Evolutionary conservation across 2,329 filamentous ascomycete species (phyloP).

Genomic region (Ophiocordyceps camponoti-leonardi): DNA sequence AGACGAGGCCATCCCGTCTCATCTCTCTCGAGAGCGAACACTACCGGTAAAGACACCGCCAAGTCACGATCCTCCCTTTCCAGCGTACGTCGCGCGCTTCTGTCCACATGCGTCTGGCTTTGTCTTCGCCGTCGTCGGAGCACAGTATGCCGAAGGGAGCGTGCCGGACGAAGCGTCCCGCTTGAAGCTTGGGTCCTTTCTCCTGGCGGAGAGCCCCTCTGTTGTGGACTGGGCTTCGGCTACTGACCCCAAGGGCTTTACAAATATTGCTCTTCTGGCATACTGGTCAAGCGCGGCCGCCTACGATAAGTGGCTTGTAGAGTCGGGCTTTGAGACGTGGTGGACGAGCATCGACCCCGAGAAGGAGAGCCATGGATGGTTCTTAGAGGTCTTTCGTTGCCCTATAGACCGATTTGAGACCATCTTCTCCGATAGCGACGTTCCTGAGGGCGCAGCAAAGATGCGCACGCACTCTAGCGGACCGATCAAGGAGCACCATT

Average conservation of each 20-base stretch:
- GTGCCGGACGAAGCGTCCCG: not conserved
- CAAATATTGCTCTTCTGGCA: not conserved
- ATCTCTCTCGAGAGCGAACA: not conserved
- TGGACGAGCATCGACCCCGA: conserved; percentile 1
- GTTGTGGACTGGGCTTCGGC: not conserved
- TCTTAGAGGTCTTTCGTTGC: conserved; percentile 23
- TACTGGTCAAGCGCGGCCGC: not conserved
- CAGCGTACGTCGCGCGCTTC: not conserved
- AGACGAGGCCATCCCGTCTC: not conserved
- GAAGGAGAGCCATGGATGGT: conserved; percentile 16
- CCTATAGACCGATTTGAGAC: conserved; percentile 25
- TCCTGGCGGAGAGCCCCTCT: not conserved
- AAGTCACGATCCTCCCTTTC: not conserved
- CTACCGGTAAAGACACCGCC: not conserved
- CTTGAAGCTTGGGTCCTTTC: not conserved
- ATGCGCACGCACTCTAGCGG: conserved; percentile 20
- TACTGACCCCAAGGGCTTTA: not conserved
- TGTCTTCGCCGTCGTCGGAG: not conserved
- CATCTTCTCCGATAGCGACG: conserved; percentile 17
- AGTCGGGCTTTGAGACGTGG: not conserved
- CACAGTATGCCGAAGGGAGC: not conserved
- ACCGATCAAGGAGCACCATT: conserved; percentile 22
- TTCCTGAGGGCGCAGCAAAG: conserved; percentile 21
- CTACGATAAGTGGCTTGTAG: not conserved
- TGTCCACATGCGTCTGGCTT: not conserved